Percentiles rank a stretch among this genome's conserved stretches.
phyloP scores from a whole-genome alignment of 805 yeast species.

The Priceomyces carsonii region DNA sequence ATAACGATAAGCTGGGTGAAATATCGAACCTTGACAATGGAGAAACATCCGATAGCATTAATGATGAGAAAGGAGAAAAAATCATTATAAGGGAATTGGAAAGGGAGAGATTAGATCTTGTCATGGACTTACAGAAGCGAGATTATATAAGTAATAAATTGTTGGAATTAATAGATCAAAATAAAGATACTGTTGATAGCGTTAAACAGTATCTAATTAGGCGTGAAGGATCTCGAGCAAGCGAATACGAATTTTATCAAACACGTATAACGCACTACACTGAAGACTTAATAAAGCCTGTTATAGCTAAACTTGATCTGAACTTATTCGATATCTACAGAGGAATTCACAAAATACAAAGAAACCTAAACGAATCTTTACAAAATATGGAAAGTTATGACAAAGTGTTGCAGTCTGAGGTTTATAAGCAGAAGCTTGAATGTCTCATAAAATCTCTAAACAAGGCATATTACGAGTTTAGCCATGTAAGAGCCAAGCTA shows the following conservation, averaged over 20 bases:
- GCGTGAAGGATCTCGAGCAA: slow-evolving; percentile 17
- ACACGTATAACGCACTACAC: slow-evolving; percentile 13
- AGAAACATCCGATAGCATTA: too few species aligned
- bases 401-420: slow-evolving; percentile 10
- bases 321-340: slow-evolving; percentile 12
- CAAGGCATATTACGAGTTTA: slow-evolving; percentile 6
- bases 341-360: slow-evolving; percentile 8
- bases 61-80: slow-evolving; percentile 10
- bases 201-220: slow-evolving; percentile 31
- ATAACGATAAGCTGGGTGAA: background rate
- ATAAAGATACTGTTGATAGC: slow-evolving; percentile 32
- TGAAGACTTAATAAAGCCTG: slow-evolving; percentile 12
- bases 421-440: slow-evolving; percentile 17
- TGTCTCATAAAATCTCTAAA: slow-evolving; percentile 17
- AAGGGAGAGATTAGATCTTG: slow-evolving; percentile 26
- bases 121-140: slow-evolving; percentile 42
- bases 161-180: slow-evolving; percentile 32
- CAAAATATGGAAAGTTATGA: slow-evolving; percentile 7
- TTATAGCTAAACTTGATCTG: slow-evolving; percentile 12
- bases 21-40: slow-evolving; percentile 76
- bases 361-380: slow-evolving; percentile 5
- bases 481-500: background rate
- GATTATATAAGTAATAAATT: slow-evolving; percentile 32
- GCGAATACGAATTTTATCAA: slow-evolving; percentile 14
- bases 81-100: slow-evolving; percentile 25